Conservation (phyloP, 441 rosid species). For the Populus hybrid region DNA sequence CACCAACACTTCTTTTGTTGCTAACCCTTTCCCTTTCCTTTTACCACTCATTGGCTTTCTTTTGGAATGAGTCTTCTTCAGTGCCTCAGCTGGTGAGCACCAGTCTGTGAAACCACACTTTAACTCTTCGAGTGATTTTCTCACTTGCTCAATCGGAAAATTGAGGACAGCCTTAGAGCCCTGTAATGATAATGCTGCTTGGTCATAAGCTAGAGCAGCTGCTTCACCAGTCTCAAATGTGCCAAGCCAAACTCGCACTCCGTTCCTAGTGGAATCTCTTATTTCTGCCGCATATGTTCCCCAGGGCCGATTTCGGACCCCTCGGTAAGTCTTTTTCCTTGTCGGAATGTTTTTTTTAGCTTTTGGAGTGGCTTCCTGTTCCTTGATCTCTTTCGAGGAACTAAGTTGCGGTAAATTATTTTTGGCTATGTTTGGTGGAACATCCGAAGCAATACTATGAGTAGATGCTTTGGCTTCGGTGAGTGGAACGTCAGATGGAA, state of each 20-base stretch:
- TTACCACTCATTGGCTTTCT: neutral
- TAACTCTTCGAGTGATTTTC: constrained; percentile 26
- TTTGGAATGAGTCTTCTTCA: constrained; percentile 5
- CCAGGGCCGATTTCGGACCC: constrained; percentile 36
- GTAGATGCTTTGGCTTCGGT: neutral
- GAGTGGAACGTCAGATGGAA: neutral
- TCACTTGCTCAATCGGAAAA: constrained; percentile 29
- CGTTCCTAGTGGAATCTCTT: constrained; percentile 32
- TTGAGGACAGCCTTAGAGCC: constrained; percentile 35
- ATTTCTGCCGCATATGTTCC: constrained; percentile 36
- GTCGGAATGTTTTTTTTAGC: neutral
- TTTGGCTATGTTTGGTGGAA: neutral
- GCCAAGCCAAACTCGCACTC: constrained; percentile 32
- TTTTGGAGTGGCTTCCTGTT: neutral
- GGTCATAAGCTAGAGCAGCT: constrained; percentile 35
- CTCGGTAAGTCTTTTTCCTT: constrained; percentile 19
- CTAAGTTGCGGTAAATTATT: neutral
- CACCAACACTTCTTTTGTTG: constrained; percentile 14
- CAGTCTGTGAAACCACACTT: constrained; percentile 25
- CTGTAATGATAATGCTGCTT: constrained; percentile 32
- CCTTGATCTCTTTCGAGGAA: neutral
- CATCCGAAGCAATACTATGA: neutral
- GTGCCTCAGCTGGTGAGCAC: constrained; percentile 7
- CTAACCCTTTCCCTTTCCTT: neutral
- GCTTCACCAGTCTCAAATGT: constrained; percentile 33